phyloP scores from a whole-genome alignment of 805 yeast species.

The Yarrowia deformans region DNA sequence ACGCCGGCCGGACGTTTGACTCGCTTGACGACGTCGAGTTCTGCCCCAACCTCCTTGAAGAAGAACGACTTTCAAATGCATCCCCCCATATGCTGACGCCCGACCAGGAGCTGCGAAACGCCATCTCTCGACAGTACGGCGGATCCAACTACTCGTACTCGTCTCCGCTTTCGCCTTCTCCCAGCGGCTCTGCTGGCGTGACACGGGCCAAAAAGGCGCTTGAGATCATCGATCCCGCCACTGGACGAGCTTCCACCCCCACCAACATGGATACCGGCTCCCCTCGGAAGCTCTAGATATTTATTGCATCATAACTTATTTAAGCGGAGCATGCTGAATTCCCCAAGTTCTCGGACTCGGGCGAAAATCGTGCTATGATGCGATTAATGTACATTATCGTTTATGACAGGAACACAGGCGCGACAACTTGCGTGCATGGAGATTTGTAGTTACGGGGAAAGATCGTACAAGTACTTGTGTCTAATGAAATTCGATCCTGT shows the following conservation, averaged over 20 bases:
- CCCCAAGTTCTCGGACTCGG: not conserved
- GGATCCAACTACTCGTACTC: conserved; percentile 32
- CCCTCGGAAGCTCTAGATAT: conserved; percentile 38
- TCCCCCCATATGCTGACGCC: conserved; percentile 33
- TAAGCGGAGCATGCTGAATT: conserved; percentile 22
- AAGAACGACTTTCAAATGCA: conserved; percentile 35
- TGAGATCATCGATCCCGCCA: conserved; percentile 61
- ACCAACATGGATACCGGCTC: conserved; percentile 33
- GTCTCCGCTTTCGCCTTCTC: conserved; percentile 32
- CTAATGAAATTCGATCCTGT: too few species aligned
- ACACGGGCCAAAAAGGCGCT: conserved; percentile 47
- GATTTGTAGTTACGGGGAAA: too few species aligned
- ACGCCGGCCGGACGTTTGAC: conserved; percentile 69
- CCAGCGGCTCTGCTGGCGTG: conserved; percentile 26
- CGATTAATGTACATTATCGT: conserved; percentile 38
- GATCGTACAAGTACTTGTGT: too few species aligned
- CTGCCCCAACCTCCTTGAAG: conserved; percentile 54
- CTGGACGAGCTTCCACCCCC: conserved; percentile 48
- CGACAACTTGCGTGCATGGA: too few species aligned
- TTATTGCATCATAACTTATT: conserved; percentile 39
- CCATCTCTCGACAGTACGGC: conserved; percentile 25
- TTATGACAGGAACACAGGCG: not conserved
- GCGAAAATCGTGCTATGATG: conserved; percentile 24
- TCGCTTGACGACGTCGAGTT: conserved; percentile 72
- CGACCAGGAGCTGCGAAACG: conserved; percentile 30